A percentile compares a stretch with the other conserved stretches of the same genome.
Evolutionary conservation across 176 grass and related monocot genomes (phyloP).

Genomic region (Rhynchospora tenuis): DNA sequence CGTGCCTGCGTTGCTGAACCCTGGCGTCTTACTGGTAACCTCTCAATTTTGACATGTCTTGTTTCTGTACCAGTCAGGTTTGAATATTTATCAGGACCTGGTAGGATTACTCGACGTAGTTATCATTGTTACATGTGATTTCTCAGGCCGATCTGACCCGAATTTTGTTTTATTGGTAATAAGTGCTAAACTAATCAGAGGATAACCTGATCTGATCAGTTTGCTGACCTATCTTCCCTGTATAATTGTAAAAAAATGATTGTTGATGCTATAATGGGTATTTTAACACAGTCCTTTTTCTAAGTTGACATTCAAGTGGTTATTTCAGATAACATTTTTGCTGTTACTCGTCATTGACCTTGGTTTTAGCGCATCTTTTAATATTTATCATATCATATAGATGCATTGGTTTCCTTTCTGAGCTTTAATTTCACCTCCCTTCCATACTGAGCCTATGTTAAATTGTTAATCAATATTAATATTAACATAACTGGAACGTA

Average conservation of each 20-base stretch:
- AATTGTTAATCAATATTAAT: no score
- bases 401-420: neutral
- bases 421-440: neutral
- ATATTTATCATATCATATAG: neutral
- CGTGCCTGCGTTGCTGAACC: constrained; percentile 59
- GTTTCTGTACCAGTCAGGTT: neutral
- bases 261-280: neutral
- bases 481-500: no score
- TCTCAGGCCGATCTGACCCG: neutral
- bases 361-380: neutral
- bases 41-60: neutral
- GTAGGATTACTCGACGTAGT: neutral
- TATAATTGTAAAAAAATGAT: neutral
- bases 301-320: neutral
- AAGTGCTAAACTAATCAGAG: neutral
- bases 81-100: neutral
- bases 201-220: neutral
- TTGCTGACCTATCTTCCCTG: neutral
- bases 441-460: neutral
- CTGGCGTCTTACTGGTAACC: constrained; percentile 35
- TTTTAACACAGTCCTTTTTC: neutral
- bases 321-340: neutral
- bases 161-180: neutral
- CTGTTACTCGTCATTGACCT: neutral
- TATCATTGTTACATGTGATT: neutral